Evolutionary conservation across 768 basidiomycete species (phyloP).

Genomic region (Pleurotus cornucopiae): DNA sequence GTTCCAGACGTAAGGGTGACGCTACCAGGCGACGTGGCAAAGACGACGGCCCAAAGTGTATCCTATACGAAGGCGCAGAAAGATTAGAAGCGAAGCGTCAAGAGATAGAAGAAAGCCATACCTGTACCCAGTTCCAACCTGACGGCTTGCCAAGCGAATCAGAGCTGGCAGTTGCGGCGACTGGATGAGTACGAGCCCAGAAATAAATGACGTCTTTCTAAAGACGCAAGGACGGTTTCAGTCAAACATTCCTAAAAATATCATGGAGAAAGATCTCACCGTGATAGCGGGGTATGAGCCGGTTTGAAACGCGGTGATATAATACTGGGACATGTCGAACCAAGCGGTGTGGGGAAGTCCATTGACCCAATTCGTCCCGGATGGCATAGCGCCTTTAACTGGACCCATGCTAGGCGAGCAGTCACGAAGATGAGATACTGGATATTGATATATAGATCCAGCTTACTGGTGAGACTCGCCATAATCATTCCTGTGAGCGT

Average conservation of each 20-base stretch:
- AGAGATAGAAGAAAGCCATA: slow-evolving; percentile 24
- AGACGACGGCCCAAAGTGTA: slow-evolving; percentile 63
- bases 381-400: slow-evolving; percentile 44
- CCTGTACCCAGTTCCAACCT: slow-evolving; percentile 48
- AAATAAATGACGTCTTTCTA: slow-evolving; percentile 46
- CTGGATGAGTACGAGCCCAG: slow-evolving; percentile 66
- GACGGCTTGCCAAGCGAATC: slow-evolving; percentile 44
- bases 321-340: slow-evolving; percentile 62
- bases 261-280: slow-evolving; percentile 26
- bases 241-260: not conserved
- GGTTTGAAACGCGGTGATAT: slow-evolving; percentile 65
- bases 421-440: not conserved
- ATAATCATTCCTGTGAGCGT: slow-evolving; percentile 55
- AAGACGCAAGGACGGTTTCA: not conserved
- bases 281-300: slow-evolving; percentile 56
- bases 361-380: slow-evolving; percentile 39
- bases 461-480: slow-evolving; percentile 71
- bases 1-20: slow-evolving; percentile 47
- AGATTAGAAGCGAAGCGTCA: not conserved
- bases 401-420: slow-evolving; percentile 44
- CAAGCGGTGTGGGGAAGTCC: slow-evolving; percentile 48
- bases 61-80: slow-evolving; percentile 30
- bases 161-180: slow-evolving; percentile 34
- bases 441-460: not conserved
- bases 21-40: slow-evolving; percentile 46